Percentiles rank a stretch among this genome's conserved stretches.
Evolutionary conservation across 305 asterid genomes (phyloP).

Genomic region (Vinca major): DNA sequence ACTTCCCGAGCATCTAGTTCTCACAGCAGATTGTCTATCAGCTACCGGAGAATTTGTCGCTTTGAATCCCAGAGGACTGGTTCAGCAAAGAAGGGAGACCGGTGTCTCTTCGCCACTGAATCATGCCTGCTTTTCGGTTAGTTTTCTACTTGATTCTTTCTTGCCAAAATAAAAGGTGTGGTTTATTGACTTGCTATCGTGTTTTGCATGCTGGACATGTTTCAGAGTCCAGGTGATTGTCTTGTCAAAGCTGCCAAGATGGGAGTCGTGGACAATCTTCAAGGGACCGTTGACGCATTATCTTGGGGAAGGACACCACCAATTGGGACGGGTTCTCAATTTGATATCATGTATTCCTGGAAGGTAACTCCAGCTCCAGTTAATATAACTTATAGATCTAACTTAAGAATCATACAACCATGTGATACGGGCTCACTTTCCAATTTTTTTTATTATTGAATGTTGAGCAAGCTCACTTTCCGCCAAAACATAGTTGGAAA

Average conservation of each 20-base stretch:
- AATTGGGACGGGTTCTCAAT: conserved; percentile 29
- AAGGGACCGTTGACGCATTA: conserved; percentile 30
- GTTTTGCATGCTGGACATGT: conserved; percentile 10
- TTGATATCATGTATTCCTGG: conserved; percentile 29
- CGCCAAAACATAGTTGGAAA: too few species aligned
- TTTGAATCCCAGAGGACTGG: conserved; percentile 60
- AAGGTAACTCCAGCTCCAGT: conserved; percentile 35
- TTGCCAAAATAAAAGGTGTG: conserved; percentile 9
- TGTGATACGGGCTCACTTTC: too few species aligned
- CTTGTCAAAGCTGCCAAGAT: conserved; percentile 31
- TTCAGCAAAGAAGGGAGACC: conserved; percentile 61
- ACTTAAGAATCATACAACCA: too few species aligned
- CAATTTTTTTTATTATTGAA: too few species aligned
- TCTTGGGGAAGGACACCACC: conserved; percentile 36
- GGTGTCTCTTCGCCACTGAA: conserved; percentile 51
- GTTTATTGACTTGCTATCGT: neutral
- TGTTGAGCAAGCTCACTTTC: too few species aligned
- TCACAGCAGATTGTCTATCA: conserved; percentile 71
- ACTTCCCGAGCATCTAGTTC: conserved; percentile 66
- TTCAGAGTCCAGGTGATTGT: conserved; percentile 30
- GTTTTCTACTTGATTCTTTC: conserved; percentile 21
- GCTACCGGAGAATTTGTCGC: conserved; percentile 72
- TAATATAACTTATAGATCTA: too few species aligned
- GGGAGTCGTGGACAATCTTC: conserved; percentile 28
- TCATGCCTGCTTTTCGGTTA: conserved; percentile 75